A percentile compares a stretch with the other conserved stretches of the same genome.
Conservation (phyloP, 441 rosid species). For the Brassica balearica region DNA sequence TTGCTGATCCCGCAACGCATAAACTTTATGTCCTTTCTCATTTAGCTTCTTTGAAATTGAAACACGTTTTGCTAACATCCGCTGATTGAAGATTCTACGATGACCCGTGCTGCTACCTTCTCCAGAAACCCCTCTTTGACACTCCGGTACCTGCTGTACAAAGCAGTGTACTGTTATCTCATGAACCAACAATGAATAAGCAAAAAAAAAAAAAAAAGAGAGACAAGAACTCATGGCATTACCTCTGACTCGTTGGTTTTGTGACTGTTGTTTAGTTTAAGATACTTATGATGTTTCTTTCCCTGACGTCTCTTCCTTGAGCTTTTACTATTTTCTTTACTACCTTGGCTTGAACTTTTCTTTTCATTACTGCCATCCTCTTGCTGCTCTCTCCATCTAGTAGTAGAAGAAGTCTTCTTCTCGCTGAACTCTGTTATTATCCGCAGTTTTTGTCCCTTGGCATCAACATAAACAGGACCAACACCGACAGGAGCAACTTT, state of each 20-base stretch:
- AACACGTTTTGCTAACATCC: conserved; percentile 69
- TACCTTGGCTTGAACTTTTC: conserved; percentile 55
- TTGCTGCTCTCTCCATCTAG: conserved; percentile 29
- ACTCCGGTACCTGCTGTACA: conserved; percentile 51
- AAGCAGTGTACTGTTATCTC: conserved; percentile 24
- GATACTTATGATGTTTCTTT: conserved; percentile 60
- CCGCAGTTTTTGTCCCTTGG: conserved; percentile 79
- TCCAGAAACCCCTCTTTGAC: conserved; percentile 48
- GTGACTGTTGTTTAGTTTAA: conserved; percentile 56
- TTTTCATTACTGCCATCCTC: conserved; percentile 48
- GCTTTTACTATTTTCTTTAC: conserved; percentile 49
- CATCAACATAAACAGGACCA: conserved; percentile 89
- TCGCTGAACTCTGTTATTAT: conserved; percentile 68
- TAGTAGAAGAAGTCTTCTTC: conserved; percentile 25
- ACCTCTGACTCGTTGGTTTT: conserved; percentile 63
- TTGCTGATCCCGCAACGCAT: conserved; percentile 50
- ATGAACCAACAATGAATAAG: neutral
- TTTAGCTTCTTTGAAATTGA: conserved; percentile 56
- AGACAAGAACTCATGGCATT: conserved; percentile 17
- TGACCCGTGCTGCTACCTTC: conserved; percentile 46
- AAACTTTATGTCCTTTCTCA: conserved; percentile 56
- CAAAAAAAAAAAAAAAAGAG: neutral
- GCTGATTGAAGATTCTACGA: conserved; percentile 46
- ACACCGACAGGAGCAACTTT: conserved; percentile 55
- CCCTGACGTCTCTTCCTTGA: conserved; percentile 52